Conservation (phyloP, 75 land plant species). For the Picea sitchensis region DNA sequence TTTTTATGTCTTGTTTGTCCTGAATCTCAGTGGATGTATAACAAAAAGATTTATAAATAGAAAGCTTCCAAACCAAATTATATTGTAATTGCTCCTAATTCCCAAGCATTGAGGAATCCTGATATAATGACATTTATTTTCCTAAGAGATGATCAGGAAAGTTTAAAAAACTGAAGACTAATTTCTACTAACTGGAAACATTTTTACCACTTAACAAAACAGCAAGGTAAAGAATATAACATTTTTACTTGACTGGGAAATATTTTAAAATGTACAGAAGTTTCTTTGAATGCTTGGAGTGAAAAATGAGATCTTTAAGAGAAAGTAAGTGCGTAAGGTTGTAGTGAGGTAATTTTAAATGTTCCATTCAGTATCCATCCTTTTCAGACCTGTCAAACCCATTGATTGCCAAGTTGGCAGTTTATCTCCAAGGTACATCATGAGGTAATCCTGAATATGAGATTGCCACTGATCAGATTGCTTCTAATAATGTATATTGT, state of each 20-base stretch:
- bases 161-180: neutral
- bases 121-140: neutral
- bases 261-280: neutral
- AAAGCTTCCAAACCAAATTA: neutral
- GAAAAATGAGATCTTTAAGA: neutral
- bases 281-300: neutral
- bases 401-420: no score
- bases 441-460: no score
- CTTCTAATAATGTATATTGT: no score
- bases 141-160: neutral
- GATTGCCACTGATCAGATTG: no score
- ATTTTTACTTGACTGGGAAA: neutral
- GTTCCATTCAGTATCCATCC: no score
- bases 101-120: neutral
- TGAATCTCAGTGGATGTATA: slow-evolving; percentile 15
- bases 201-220: neutral
- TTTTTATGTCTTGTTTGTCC: slow-evolving; percentile 73
- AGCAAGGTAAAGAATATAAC: neutral
- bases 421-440: no score
- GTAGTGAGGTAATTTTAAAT: neutral
- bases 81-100: neutral
- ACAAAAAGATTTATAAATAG: neutral
- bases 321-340: neutral
- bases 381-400: no score
- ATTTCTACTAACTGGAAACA: neutral